phyloP scores from a whole-genome alignment of 2,329 filamentous ascomycete genomes.

The Geosmithia morbida region DNA sequence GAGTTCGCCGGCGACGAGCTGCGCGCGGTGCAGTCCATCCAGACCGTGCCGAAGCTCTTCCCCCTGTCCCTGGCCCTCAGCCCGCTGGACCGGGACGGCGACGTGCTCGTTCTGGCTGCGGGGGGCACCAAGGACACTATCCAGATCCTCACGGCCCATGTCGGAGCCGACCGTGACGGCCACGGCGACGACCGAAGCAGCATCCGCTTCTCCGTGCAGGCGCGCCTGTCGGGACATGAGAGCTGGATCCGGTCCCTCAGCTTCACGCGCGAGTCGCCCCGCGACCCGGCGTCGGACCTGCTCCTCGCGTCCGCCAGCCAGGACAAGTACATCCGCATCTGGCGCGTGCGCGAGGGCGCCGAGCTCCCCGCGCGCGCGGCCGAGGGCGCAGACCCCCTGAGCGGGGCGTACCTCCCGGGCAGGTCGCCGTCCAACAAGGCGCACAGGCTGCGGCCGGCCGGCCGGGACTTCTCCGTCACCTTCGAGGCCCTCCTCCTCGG shows the following conservation, averaged over 20 bases:
- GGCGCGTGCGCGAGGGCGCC: constrained; percentile 65
- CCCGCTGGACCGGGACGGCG: constrained; percentile 33
- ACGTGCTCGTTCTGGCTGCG: constrained; percentile 58
- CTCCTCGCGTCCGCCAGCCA: constrained; percentile 88
- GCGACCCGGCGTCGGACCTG: constrained; percentile 45
- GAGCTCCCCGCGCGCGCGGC: constrained; percentile 43
- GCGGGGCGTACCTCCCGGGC: constrained; percentile 46
- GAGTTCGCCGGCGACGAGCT: constrained; percentile 33
- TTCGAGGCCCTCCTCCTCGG: constrained; percentile 90
- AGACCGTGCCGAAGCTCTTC: constrained; percentile 65
- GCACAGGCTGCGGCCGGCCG: constrained; percentile 52
- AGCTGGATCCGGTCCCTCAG: constrained; percentile 84
- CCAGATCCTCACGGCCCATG: constrained; percentile 52
- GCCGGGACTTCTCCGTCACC: constrained; percentile 60
- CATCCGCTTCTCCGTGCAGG: constrained; percentile 51
- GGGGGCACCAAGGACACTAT: constrained; percentile 74
- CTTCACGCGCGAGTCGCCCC: constrained; percentile 49
- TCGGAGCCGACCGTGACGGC: no score
- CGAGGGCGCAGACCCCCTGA: constrained; percentile 37
- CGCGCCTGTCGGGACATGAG: constrained; percentile 78
- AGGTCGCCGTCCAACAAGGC: constrained; percentile 81
- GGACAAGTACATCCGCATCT: constrained; percentile 92
- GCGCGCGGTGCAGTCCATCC: constrained; percentile 54
- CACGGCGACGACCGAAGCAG: constrained; percentile 2
- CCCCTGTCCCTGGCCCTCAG: constrained; percentile 63